These are phyloP conservation scores for Pestalotiopsis sp. DNA, from an alignment of 2,329 filamentous ascomycete genomes.

Conservation along the genomic window DNA sequence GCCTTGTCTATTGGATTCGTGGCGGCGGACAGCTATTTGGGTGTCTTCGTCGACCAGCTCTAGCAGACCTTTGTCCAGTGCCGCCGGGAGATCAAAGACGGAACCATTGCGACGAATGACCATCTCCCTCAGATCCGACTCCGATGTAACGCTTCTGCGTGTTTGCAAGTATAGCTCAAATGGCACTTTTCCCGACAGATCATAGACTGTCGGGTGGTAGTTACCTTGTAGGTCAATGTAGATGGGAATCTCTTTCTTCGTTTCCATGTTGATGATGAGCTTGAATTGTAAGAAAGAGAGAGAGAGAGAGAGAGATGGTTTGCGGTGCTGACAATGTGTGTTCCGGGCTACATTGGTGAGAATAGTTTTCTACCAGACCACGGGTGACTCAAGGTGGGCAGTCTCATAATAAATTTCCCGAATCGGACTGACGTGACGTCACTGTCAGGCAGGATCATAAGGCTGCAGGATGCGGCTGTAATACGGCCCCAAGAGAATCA, in stretches of 20 bases:
- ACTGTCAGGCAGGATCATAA: neutral
- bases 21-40: neutral
- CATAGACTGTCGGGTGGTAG: neutral
- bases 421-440: neutral
- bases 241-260: neutral
- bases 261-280: neutral
- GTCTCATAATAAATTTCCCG: neutral
- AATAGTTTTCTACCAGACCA: neutral
- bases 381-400: neutral
- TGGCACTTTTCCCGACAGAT: neutral
- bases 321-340: neutral
- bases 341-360: neutral
- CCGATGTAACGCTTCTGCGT: neutral
- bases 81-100: constrained; percentile 1
- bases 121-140: neutral
- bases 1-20: neutral
- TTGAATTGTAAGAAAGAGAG: neutral
- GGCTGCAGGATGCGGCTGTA: neutral
- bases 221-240: neutral
- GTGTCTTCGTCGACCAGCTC: constrained; percentile 4
- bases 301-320: neutral
- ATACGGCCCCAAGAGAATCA: neutral
- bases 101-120: neutral
- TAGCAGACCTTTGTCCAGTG: constrained; percentile 6
- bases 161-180: neutral